A percentile compares a stretch with the other conserved stretches of the same genome.
Evolutionary conservation across 805 yeast genomes (phyloP).

Genomic region (Pichia nakasei): DNA sequence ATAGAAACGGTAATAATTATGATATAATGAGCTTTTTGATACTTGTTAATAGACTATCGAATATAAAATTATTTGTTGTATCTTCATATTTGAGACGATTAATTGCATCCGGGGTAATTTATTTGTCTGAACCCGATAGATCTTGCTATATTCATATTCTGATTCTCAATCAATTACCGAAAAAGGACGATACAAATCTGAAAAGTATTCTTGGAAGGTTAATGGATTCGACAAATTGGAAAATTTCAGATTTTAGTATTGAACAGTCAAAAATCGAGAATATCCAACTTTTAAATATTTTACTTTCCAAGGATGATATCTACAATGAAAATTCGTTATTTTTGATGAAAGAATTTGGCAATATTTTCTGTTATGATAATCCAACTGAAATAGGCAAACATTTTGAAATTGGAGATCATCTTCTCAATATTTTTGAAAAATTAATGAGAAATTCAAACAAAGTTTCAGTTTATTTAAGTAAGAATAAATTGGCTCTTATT

Average conservation of each 20-base stretch:
- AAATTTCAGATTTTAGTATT: slow-evolving; percentile 10
- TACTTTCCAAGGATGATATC: not conserved
- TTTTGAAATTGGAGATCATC: slow-evolving; percentile 1
- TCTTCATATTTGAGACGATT: slow-evolving; percentile 68
- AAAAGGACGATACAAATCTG: slow-evolving; percentile 33
- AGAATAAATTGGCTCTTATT: slow-evolving; percentile 5
- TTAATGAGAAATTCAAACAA: not conserved
- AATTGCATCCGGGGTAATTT: slow-evolving; percentile 80
- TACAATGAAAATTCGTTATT: not conserved
- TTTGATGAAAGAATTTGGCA: not conserved
- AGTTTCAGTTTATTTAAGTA: not conserved
- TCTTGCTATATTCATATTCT: slow-evolving; percentile 47
- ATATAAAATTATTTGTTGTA: slow-evolving; percentile 40
- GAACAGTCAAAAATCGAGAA: slow-evolving; percentile 4
- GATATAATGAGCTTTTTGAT: slow-evolving; percentile 29
- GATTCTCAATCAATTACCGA: slow-evolving; percentile 52
- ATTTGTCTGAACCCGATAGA: slow-evolving; percentile 40
- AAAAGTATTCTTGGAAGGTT: slow-evolving; percentile 24
- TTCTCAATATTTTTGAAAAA: not conserved
- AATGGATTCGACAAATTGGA: slow-evolving; percentile 18
- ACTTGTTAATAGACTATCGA: slow-evolving; percentile 43
- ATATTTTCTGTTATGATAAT: not conserved
- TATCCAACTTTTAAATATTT: not conserved
- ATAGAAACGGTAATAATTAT: slow-evolving; percentile 11
- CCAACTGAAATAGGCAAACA: slow-evolving; percentile 1